Conservation (phyloP, 2,329 filamentous ascomycete species). For the Alternaria atra region DNA sequence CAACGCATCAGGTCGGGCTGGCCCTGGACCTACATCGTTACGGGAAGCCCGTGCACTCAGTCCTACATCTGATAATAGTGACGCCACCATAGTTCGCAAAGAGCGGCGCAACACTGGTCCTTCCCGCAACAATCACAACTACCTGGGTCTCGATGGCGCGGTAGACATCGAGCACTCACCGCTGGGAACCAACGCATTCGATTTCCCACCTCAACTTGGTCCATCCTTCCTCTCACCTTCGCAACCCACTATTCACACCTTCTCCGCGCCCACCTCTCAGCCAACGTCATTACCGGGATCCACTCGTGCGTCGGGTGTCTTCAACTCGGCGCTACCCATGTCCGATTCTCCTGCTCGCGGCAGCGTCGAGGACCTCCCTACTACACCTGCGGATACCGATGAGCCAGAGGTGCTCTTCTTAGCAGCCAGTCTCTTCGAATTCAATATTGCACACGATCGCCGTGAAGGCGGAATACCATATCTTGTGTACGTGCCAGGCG, state of each 20-base stretch:
- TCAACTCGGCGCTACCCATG: slow-evolving; percentile 87
- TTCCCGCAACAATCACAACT: slow-evolving; percentile 32
- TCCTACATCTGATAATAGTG: slow-evolving; percentile 41
- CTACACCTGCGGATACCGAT: slow-evolving; percentile 56
- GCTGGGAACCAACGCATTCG: slow-evolving; percentile 26
- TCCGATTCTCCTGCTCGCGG: slow-evolving; percentile 62
- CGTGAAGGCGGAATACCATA: slow-evolving; percentile 96
- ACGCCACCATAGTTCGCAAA: slow-evolving; percentile 34
- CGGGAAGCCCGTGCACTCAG: slow-evolving; percentile 38
- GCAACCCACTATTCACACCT: slow-evolving; percentile 26
- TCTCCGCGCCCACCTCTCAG: slow-evolving; percentile 30
- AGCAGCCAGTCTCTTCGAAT: slow-evolving; percentile 93
- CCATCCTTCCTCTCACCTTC: slow-evolving; percentile 39
- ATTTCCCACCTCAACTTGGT: slow-evolving; percentile 39
- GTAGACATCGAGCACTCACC: slow-evolving; percentile 35
- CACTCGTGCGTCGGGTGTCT: slow-evolving; percentile 75
- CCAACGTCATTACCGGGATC: slow-evolving; percentile 39
- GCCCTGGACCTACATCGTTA: slow-evolving; percentile 27
- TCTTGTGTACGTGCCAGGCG: slow-evolving; percentile 91
- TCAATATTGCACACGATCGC: slow-evolving; percentile 92
- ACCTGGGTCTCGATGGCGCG: slow-evolving; percentile 39
- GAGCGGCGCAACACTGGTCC: slow-evolving; percentile 35
- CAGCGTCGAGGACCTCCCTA: slow-evolving; percentile 34
- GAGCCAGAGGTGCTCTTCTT: slow-evolving; percentile 84
- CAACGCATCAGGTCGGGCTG: slow-evolving; percentile 26